These are phyloP conservation scores for Aspergillus taichungensis DNA, from an alignment of 495 filamentous ascomycete species.

Conservation along the genomic window DNA sequence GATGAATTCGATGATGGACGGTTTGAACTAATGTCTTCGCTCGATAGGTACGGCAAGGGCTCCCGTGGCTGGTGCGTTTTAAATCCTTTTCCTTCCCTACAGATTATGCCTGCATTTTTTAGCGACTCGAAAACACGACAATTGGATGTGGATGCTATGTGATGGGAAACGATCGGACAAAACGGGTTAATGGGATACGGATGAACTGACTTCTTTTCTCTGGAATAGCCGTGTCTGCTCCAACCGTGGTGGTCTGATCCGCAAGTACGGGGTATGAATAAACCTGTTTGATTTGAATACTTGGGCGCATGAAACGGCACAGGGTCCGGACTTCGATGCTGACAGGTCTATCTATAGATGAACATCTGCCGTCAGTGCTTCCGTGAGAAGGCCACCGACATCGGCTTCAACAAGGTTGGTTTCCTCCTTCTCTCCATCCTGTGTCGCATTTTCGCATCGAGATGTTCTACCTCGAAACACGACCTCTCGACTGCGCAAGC, in stretches of 20 bases:
- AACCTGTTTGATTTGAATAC: not conserved
- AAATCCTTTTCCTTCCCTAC: slow-evolving; percentile 1
- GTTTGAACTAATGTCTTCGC: slow-evolving; percentile 9
- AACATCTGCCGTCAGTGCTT: slow-evolving; percentile 99
- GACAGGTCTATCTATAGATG: slow-evolving; percentile 33
- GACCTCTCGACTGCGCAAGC: not conserved
- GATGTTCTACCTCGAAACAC: not conserved
- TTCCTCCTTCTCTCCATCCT: slow-evolving; percentile 1
- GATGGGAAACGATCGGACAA: slow-evolving; percentile 6
- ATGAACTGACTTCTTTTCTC: slow-evolving; percentile 18
- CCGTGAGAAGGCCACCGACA: slow-evolving; percentile 90
- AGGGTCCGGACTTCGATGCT: not conserved
- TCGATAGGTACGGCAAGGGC: slow-evolving; percentile 69
- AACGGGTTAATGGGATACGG: slow-evolving; percentile 1
- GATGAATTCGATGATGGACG: not conserved
- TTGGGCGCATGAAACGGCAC: no score
- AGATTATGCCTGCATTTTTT: not conserved
- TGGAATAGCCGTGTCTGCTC: slow-evolving; percentile 82
- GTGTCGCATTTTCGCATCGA: slow-evolving; percentile 1
- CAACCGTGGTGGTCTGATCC: slow-evolving; percentile 90
- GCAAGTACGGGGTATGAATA: slow-evolving; percentile 90
- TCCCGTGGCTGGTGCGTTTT: slow-evolving; percentile 70
- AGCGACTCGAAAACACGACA: slow-evolving; percentile 5
- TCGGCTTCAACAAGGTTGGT: slow-evolving; percentile 91
- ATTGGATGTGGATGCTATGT: slow-evolving; percentile 4